phyloP scores from a whole-genome alignment of 139 green algal genomes.

The Protoeuglena noctilucae region DNA sequence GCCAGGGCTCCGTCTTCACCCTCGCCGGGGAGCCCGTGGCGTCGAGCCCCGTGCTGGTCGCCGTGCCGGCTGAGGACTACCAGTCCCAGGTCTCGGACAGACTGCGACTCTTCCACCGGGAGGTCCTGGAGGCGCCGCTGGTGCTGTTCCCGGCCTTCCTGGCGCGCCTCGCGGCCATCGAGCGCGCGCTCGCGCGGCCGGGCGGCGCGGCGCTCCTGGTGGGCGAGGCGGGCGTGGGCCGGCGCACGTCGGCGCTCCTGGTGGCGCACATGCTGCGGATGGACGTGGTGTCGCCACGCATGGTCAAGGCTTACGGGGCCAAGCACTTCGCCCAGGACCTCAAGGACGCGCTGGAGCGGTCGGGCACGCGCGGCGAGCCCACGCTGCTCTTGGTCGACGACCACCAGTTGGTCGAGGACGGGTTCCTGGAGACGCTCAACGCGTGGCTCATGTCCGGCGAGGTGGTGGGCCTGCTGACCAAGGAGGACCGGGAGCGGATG shows the following conservation, averaged over 20 bases:
- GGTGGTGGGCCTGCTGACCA: conserved; percentile 51
- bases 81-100: conserved; percentile 27
- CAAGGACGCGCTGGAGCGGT: conserved; percentile 38
- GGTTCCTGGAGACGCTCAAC: conserved; percentile 47
- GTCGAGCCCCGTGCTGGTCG: conserved; percentile 7
- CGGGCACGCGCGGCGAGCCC: conserved; percentile 33
- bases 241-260: conserved; percentile 31
- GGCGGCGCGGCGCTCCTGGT: conserved; percentile 41
- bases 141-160: conserved; percentile 31
- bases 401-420: conserved; percentile 26
- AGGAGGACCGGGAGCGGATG: conserved; percentile 55
- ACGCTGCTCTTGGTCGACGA: conserved; percentile 58
- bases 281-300: conserved; percentile 18
- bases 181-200: conserved; percentile 34
- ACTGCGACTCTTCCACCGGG: conserved; percentile 29
- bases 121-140: conserved; percentile 42
- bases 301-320: conserved; percentile 30
- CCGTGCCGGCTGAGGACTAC: conserved; percentile 27
- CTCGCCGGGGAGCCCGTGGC: conserved; percentile 8
- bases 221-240: conserved; percentile 32
- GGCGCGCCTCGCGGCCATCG: conserved; percentile 34
- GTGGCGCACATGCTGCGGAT: conserved; percentile 52
- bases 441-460: conserved; percentile 34
- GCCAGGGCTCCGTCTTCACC: neutral
- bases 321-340: conserved; percentile 43